Percentiles rank a stretch among this genome's conserved stretches.
These are phyloP conservation scores for Thelonectria olida DNA, from an alignment of 2,329 filamentous ascomycete species.

Conservation along the genomic window DNA sequence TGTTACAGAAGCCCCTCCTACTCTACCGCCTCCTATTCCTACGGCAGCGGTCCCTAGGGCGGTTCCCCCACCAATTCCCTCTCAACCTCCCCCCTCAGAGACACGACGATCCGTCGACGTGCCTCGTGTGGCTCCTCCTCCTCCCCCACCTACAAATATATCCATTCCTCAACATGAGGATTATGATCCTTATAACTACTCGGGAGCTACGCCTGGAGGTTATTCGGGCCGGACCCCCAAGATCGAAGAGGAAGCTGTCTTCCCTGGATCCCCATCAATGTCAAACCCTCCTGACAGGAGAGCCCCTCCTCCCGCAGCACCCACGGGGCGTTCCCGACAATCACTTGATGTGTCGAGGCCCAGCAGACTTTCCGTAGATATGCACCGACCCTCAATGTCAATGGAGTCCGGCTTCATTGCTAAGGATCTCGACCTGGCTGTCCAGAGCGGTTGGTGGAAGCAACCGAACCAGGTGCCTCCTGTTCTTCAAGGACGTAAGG, in stretches of 20 bases:
- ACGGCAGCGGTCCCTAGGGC: slow-evolving; percentile 63
- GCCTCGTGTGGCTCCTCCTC: slow-evolving; percentile 75
- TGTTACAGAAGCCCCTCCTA: slow-evolving; percentile 53
- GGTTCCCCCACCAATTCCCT: slow-evolving; percentile 72
- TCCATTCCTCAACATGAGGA: slow-evolving; percentile 65
- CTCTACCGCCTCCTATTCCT: slow-evolving; percentile 65
- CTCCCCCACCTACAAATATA: slow-evolving; percentile 67
- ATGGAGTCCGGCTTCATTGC: slow-evolving; percentile 87
- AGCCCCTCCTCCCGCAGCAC: slow-evolving; percentile 50
- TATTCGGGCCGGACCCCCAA: slow-evolving; percentile 48
- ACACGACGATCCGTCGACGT: slow-evolving; percentile 74
- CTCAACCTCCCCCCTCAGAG: slow-evolving; percentile 63
- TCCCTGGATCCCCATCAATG: slow-evolving; percentile 57
- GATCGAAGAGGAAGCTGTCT: slow-evolving; percentile 58
- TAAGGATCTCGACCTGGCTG: slow-evolving; percentile 82
- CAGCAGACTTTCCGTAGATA: slow-evolving; percentile 74
- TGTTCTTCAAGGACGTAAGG: slow-evolving; percentile 81
- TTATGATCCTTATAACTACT: slow-evolving; percentile 74
- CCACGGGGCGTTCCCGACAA: slow-evolving; percentile 40
- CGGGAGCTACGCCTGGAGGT: slow-evolving; percentile 44
- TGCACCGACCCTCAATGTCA: slow-evolving; percentile 75
- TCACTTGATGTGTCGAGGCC: slow-evolving; percentile 50
- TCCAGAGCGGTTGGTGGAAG: slow-evolving; percentile 85
- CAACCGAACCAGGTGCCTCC: slow-evolving; percentile 83
- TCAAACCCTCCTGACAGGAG: slow-evolving; percentile 58